These are phyloP conservation scores for Phaeophleospora eucalypticola DNA, from an alignment of 2,329 filamentous ascomycete genomes.

Conservation along the genomic window DNA sequence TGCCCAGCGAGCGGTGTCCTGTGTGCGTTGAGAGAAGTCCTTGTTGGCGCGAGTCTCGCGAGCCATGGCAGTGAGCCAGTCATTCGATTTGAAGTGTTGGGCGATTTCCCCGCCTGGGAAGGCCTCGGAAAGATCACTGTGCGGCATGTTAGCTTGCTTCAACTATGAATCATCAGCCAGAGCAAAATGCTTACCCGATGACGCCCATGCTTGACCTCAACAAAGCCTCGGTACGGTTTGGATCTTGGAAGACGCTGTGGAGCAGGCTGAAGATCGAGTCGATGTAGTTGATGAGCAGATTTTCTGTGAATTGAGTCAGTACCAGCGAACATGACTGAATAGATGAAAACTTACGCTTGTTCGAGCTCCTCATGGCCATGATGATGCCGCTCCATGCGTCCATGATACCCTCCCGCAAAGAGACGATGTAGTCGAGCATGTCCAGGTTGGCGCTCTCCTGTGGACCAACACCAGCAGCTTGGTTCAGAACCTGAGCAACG, in stretches of 20 bases:
- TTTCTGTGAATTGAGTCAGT: slow-evolving; percentile 49
- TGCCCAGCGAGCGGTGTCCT: slow-evolving; percentile 94
- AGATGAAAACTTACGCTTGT: slow-evolving; percentile 59
- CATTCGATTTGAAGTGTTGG: slow-evolving; percentile 65
- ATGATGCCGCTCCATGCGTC: slow-evolving; percentile 98
- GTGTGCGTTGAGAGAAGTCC: slow-evolving; percentile 78
- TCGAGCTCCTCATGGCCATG: slow-evolving; percentile 80
- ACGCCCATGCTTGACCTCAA: slow-evolving; percentile 96
- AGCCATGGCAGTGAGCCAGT: slow-evolving; percentile 86
- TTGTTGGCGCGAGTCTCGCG: slow-evolving; percentile 87
- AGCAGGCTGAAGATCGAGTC: slow-evolving; percentile 84
- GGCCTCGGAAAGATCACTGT: slow-evolving; percentile 84
- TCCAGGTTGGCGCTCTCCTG: slow-evolving; percentile 68
- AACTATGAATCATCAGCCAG: not conserved
- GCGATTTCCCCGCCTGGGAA: slow-evolving; percentile 87
- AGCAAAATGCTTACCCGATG: slow-evolving; percentile 65
- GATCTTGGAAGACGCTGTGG: slow-evolving; percentile 72
- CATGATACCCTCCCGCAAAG: slow-evolving; percentile 94
- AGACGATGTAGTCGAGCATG: slow-evolving; percentile 95
- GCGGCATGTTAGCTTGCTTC: slow-evolving; percentile 38
- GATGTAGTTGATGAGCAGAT: slow-evolving; percentile 71
- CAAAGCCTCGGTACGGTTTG: slow-evolving; percentile 84
- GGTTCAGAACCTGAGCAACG: slow-evolving; percentile 89
- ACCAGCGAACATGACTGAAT: not conserved
- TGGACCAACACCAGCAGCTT: slow-evolving; percentile 75